Conservation (phyloP, 176 grass and related monocot species). For the Coix lacrymajobi region DNA sequence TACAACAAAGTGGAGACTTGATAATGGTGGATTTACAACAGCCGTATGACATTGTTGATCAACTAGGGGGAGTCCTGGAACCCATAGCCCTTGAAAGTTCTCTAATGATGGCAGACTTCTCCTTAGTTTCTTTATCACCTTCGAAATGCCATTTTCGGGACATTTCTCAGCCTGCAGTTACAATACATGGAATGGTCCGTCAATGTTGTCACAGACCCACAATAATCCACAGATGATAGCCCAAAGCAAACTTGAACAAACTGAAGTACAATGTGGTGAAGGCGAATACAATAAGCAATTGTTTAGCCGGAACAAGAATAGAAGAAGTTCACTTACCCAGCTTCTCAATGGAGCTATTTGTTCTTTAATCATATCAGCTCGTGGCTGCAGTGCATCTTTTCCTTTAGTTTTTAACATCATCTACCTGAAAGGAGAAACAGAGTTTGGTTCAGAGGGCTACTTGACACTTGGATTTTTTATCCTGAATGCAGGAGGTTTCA, state of each 20-base stretch:
- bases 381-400: conserved; percentile 58
- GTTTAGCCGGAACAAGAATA: neutral
- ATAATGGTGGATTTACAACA: neutral
- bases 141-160: conserved; percentile 62
- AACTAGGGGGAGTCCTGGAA: conserved; percentile 39
- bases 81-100: conserved; percentile 61
- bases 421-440: conserved; percentile 38
- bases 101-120: conserved; percentile 53
- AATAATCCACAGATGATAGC: neutral
- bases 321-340: conserved; percentile 48
- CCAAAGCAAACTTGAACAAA: neutral
- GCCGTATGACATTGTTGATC: conserved; percentile 1
- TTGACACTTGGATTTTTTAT: neutral
- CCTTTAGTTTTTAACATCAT: conserved; percentile 69
- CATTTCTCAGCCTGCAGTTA: conserved; percentile 54
- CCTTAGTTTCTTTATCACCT: conserved; percentile 43
- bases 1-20: neutral
- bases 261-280: conserved; percentile 4
- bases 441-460: neutral
- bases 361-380: conserved; percentile 68
- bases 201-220: neutral
- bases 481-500: neutral
- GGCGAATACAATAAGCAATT: neutral
- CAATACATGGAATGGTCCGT: neutral
- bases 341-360: conserved; percentile 64